Evolutionary conservation across 805 yeast genomes (phyloP).

Genomic region (Pichia eremophila): DNA sequence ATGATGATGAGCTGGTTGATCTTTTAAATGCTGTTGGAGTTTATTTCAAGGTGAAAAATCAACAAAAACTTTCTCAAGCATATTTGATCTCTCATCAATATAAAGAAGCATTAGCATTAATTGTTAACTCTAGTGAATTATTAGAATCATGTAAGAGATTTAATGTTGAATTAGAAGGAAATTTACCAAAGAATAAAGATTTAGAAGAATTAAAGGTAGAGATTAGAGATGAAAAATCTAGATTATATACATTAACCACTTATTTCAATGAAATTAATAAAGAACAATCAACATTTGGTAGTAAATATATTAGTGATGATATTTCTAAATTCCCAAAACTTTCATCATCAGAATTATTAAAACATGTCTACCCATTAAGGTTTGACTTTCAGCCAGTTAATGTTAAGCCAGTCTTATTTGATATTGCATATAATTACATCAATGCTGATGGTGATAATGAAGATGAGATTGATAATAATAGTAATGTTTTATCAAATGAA

Average conservation of each 20-base stretch:
- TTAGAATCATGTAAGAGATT: conserved; percentile 1
- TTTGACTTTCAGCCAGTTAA: conserved; percentile 48
- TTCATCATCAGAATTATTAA: conserved; percentile 23
- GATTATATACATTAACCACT: conserved; percentile 40
- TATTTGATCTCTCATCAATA: conserved; percentile 33
- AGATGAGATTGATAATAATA: conserved; percentile 9
- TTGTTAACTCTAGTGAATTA: conserved; percentile 23
- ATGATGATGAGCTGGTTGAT: conserved; percentile 58
- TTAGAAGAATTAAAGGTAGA: conserved; percentile 18
- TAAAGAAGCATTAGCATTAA: conserved; percentile 39
- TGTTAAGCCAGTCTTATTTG: conserved; percentile 86
- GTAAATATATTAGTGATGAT: conserved; percentile 21
- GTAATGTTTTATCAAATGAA: conserved; percentile 2
- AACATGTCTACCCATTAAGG: conserved; percentile 23
- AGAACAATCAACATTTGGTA: conserved; percentile 3
- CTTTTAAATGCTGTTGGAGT: conserved; percentile 42
- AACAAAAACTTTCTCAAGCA: conserved; percentile 35
- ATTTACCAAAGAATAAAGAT: conserved; percentile 31
- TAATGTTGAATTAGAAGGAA: conserved; percentile 18
- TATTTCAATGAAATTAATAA: conserved; percentile 25
- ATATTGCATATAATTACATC: conserved; percentile 78
- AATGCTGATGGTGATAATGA: conserved; percentile 32
- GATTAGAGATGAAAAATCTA: conserved; percentile 16
- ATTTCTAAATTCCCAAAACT: conserved; percentile 22
- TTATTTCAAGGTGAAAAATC: conserved; percentile 38